Evolutionary conservation across 2,329 filamentous ascomycete genomes (phyloP).

Genomic region (Seiridium unicorne): DNA sequence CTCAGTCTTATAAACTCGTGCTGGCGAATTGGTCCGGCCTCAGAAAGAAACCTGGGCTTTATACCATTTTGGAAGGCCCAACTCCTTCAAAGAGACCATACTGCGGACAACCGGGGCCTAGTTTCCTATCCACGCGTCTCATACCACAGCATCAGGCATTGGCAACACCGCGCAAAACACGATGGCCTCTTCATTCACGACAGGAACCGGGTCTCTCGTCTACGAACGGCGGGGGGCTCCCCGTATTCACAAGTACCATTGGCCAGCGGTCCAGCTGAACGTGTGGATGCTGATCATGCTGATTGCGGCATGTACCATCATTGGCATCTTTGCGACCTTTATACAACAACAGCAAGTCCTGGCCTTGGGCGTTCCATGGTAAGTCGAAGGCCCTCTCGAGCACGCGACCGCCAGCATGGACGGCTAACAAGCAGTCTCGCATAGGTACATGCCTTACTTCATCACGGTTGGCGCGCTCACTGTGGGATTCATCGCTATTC

Average conservation of each 20-base stretch:
- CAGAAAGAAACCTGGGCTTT: background rate
- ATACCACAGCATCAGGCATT: no score
- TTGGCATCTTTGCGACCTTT: slow-evolving; percentile 62
- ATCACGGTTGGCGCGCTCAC: slow-evolving; percentile 58
- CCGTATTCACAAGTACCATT: slow-evolving; percentile 61
- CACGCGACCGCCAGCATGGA: background rate
- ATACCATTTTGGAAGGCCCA: background rate
- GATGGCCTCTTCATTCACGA: slow-evolving; percentile 38
- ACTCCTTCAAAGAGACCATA: background rate
- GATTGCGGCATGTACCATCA: slow-evolving; percentile 53
- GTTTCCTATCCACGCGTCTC: no score
- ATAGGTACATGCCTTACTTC: slow-evolving; percentile 67
- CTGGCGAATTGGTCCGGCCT: no score
- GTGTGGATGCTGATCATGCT: slow-evolving; percentile 68
- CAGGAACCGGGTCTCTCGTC: slow-evolving; percentile 37
- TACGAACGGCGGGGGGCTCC: slow-evolving; percentile 39
- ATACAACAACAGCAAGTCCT: slow-evolving; percentile 58
- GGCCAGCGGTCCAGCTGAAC: slow-evolving; percentile 66
- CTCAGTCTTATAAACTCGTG: no score
- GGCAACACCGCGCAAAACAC: background rate
- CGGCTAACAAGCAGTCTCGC: background rate
- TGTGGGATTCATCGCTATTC: slow-evolving; percentile 63
- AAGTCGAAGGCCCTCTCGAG: slow-evolving; percentile 20
- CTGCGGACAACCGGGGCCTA: background rate
- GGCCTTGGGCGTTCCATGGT: slow-evolving; percentile 59